A percentile compares a stretch with the other conserved stretches of the same genome.
Conservation (phyloP, 768 basidiomycete species). For the Naganishia randhawae region DNA sequence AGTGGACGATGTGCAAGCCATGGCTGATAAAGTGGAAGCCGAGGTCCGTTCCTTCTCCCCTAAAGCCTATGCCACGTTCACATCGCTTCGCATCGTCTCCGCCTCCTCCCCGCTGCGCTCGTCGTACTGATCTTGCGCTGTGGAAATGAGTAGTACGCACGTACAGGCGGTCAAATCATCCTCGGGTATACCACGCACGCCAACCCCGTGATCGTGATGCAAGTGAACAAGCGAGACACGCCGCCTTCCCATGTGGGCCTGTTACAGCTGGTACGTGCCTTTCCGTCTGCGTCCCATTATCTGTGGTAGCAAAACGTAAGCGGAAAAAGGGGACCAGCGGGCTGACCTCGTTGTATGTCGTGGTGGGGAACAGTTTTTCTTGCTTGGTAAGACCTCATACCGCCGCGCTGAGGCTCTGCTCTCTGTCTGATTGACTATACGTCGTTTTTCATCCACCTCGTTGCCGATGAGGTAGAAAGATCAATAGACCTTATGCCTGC, state of each 20-base stretch:
- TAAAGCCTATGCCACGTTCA: not conserved
- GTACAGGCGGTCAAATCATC: constrained; percentile 27
- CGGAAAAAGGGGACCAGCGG: too few relatives aligned
- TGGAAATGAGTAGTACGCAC: not conserved
- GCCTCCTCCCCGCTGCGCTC: not conserved
- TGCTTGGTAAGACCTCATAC: not conserved
- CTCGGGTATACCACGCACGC: constrained; percentile 20
- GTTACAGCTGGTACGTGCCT: constrained; percentile 38
- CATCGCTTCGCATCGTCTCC: not conserved
- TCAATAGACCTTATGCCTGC: constrained; percentile 45
- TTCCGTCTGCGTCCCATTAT: too few relatives aligned
- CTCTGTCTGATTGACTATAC: not conserved
- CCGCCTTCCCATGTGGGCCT: constrained; percentile 33
- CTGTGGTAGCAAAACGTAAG: not conserved
- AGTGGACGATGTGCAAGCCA: constrained; percentile 38
- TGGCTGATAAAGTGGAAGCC: constrained; percentile 37
- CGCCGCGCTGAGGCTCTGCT: not conserved
- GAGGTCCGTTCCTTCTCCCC: constrained; percentile 35
- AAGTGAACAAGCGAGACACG: constrained; percentile 32
- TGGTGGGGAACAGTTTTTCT: not conserved
- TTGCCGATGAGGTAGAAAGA: constrained; percentile 41
- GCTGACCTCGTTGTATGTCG: too few relatives aligned
- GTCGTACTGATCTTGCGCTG: not conserved
- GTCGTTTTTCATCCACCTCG: not conserved
- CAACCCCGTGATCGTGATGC: constrained; percentile 47